These are phyloP conservation scores for Coleophoma cylindrospora DNA, from an alignment of 2,329 filamentous ascomycete genomes.

Conservation along the genomic window DNA sequence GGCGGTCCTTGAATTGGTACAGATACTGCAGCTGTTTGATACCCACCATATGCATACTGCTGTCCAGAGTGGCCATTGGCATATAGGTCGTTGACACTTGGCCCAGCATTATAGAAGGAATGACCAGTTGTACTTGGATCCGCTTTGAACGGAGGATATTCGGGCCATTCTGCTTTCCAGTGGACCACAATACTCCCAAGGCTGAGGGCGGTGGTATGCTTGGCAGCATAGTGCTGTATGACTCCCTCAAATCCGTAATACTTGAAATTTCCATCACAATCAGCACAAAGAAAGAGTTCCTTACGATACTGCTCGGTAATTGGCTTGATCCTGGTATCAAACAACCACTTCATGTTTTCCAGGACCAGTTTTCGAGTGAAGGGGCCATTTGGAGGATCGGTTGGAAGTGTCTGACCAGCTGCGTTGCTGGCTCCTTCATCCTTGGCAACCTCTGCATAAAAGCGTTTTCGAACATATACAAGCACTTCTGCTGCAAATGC, in stretches of 20 bases:
- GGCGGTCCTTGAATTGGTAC: constrained; percentile 12
- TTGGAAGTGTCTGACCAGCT: constrained; percentile 36
- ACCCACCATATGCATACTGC: constrained; percentile 28
- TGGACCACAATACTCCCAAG: constrained; percentile 67
- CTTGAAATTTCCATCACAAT: constrained; percentile 59
- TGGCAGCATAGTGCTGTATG: constrained; percentile 78
- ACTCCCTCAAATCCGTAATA: constrained; percentile 74
- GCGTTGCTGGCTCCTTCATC: constrained; percentile 42
- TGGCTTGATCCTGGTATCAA: constrained; percentile 70
- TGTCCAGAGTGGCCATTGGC: constrained; percentile 22
- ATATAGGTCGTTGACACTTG: constrained; percentile 27
- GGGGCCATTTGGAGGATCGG: constrained; percentile 46
- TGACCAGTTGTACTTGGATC: constrained; percentile 39
- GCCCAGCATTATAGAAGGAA: constrained; percentile 25
- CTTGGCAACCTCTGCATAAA: constrained; percentile 55
- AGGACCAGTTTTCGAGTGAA: constrained; percentile 62
- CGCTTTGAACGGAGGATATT: constrained; percentile 65
- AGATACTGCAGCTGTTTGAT: constrained; percentile 20
- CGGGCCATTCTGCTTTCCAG: constrained; percentile 80
- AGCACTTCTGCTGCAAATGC: constrained; percentile 70
- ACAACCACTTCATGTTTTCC: constrained; percentile 85
- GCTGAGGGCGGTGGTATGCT: constrained; percentile 69
- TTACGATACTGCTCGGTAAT: constrained; percentile 61
- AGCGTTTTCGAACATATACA: constrained; percentile 60
- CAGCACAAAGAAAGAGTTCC: constrained; percentile 72